A percentile compares a stretch with the other conserved stretches of the same genome.
These are phyloP conservation scores for Malassezia equina DNA, from an alignment of 1,284 basidiomycete genomes.

Conservation along the genomic window DNA sequence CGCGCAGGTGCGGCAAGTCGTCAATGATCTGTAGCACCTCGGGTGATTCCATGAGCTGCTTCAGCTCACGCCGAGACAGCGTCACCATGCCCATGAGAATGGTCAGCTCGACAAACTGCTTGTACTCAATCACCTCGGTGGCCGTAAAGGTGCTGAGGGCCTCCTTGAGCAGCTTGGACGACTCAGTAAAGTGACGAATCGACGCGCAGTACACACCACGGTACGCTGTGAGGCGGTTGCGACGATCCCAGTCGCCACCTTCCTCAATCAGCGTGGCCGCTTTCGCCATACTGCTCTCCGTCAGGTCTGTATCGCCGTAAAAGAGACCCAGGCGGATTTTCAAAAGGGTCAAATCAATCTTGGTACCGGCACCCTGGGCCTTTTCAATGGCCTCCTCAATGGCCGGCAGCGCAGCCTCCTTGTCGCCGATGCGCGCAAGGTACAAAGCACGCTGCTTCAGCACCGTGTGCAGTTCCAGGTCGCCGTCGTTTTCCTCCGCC, in stretches of 20 bases:
- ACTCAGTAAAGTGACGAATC: slow-evolving; percentile 60
- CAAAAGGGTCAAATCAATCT: slow-evolving; percentile 83
- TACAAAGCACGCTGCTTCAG: slow-evolving; percentile 76
- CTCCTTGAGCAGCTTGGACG: slow-evolving; percentile 65
- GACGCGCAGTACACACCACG: slow-evolving; percentile 74
- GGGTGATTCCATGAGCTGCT: slow-evolving; percentile 60
- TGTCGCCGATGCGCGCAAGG: slow-evolving; percentile 80
- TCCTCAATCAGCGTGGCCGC: slow-evolving; percentile 82
- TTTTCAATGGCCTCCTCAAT: slow-evolving; percentile 79
- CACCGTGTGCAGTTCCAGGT: slow-evolving; percentile 82
- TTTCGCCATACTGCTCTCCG: slow-evolving; percentile 63
- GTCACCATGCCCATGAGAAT: slow-evolving; percentile 70
- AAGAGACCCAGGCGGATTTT: slow-evolving; percentile 85
- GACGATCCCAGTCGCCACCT: slow-evolving; percentile 95
- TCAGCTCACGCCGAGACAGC: slow-evolving; percentile 73
- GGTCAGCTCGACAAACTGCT: slow-evolving; percentile 78
- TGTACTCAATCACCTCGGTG: slow-evolving; percentile 75
- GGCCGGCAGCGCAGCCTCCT: slow-evolving; percentile 60
- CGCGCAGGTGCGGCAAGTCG: slow-evolving; percentile 52
- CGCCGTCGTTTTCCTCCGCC: slow-evolving; percentile 81
- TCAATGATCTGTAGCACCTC: slow-evolving; percentile 52
- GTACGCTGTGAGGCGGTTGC: slow-evolving; percentile 93
- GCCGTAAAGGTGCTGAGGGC: slow-evolving; percentile 89
- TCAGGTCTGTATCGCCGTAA: slow-evolving; percentile 68
- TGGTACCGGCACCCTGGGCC: slow-evolving; percentile 79